Percentiles rank a stretch among this genome's conserved stretches.
These are phyloP conservation scores for Danielia oregonensis DNA, from an alignment of 805 yeast genomes.

Conservation along the genomic window DNA sequence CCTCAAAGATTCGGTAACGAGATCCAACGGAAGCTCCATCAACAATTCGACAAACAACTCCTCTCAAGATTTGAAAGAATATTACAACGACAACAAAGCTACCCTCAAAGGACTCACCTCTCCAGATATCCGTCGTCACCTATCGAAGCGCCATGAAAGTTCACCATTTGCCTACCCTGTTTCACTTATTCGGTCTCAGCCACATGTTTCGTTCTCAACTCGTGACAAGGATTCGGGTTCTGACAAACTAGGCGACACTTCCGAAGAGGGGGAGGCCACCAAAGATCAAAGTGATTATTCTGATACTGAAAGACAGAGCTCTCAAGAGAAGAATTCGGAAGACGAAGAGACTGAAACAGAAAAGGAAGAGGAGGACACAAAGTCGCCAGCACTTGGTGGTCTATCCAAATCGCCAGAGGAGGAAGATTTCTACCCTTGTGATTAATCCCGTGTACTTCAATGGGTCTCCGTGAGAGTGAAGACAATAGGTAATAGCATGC, in stretches of 20 bases:
- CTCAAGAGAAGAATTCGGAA: neutral
- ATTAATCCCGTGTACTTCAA: no score
- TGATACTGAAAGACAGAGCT: neutral
- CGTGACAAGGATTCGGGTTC: neutral
- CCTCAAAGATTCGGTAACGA: constrained; percentile 23
- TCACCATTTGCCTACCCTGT: neutral
- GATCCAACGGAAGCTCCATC: constrained; percentile 9
- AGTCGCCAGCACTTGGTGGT: no score
- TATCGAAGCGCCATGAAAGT: constrained; percentile 1
- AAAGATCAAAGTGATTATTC: neutral
- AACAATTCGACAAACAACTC: constrained; percentile 16
- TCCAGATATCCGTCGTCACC: constrained; percentile 19
- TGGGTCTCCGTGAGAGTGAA: neutral
- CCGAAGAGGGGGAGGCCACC: neutral
- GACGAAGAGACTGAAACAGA: neutral
- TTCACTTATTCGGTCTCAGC: neutral
- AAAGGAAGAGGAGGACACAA: neutral
- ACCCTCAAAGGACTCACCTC: constrained; percentile 20
- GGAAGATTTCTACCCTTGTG: neutral
- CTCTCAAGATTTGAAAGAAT: constrained; percentile 17
- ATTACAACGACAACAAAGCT: constrained; percentile 8
- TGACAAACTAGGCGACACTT: neutral
- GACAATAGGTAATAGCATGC: constrained; percentile 1
- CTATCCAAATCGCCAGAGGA: no score
- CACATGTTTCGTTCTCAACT: neutral